Percentiles rank a stretch among this genome's conserved stretches.
These are phyloP conservation scores for Flaveria ramosissima DNA, from an alignment of 129 eudicot species.

Conservation along the genomic window DNA sequence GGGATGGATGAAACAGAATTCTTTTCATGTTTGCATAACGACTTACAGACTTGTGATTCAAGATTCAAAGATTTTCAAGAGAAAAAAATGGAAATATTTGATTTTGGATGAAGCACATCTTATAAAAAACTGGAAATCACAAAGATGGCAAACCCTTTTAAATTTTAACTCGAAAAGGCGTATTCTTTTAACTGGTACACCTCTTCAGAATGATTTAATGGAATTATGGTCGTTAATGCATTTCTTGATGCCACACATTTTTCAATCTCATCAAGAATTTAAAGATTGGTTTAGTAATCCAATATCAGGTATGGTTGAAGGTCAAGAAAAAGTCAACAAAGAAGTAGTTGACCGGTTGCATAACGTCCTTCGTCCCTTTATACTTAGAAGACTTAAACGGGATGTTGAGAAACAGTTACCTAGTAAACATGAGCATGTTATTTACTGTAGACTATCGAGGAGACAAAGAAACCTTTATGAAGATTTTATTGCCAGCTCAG, in stretches of 20 bases:
- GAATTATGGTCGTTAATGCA: conserved; percentile 99
- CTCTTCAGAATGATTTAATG: conserved; percentile 96
- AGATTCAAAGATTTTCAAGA: conserved; percentile 88
- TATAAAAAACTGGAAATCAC: conserved; percentile 97
- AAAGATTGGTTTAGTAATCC: conserved; percentile 99
- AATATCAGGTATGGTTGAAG: conserved; percentile 97
- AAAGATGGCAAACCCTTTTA: conserved; percentile 94
- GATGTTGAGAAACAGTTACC: conserved; percentile 99
- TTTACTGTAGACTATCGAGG: conserved; percentile 88
- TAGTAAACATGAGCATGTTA: conserved; percentile 80
- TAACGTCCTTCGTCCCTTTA: conserved; percentile 92
- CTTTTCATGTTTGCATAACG: conserved; percentile 89
- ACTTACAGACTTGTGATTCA: conserved; percentile 95
- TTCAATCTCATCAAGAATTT: conserved; percentile 99
- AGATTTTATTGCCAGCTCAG: conserved; percentile 96
- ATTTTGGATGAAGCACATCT: conserved; percentile 98
- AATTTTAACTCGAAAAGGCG: conserved; percentile 95
- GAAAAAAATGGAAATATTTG: conserved; percentile 96
- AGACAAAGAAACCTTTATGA: conserved; percentile 95
- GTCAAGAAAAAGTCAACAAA: conserved; percentile 92
- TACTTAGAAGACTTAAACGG: conserved; percentile 91
- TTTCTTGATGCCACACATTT: conserved; percentile 98
- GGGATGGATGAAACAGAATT: conserved; percentile 96
- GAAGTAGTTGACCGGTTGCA: conserved; percentile 98
- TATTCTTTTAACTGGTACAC: conserved; percentile 92